A percentile compares a stretch with the other conserved stretches of the same genome.
Evolutionary conservation across 73 alveolate genomes (phyloP).

Genomic region (Stentor coeruleus): DNA sequence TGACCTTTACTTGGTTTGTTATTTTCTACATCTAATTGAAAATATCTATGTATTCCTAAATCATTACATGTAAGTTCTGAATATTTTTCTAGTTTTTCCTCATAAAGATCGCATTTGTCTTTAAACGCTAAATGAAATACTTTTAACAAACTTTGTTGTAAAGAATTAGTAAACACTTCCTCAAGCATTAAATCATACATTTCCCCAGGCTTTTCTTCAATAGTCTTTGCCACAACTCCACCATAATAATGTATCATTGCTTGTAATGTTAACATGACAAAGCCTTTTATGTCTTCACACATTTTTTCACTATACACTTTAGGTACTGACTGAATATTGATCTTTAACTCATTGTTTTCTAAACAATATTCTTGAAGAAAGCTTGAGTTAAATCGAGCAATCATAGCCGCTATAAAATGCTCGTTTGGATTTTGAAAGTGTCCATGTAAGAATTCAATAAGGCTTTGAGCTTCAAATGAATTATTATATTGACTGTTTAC

Average conservation of each 20-base stretch:
- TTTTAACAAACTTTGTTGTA: background rate
- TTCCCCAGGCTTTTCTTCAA: slow-evolving; percentile 14
- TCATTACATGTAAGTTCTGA: background rate
- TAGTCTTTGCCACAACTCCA: background rate
- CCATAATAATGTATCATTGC: background rate
- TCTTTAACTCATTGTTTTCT: background rate
- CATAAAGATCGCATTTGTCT: background rate
- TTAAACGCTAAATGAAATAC: background rate
- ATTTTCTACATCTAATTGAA: background rate
- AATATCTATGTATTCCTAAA: background rate
- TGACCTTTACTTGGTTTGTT: too few species aligned
- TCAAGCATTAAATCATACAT: slow-evolving; percentile 9
- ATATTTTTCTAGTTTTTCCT: background rate
- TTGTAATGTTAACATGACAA: background rate
- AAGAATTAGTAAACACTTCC: background rate
- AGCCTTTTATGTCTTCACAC: background rate
- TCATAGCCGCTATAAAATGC: slow-evolving; percentile 21
- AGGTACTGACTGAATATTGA: background rate
- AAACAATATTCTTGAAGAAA: background rate
- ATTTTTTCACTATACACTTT: background rate
- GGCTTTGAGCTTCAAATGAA: background rate
- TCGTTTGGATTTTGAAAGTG: slow-evolving; percentile 13
- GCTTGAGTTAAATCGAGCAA: background rate
- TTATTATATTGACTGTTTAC: background rate
- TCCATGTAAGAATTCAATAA: background rate